Base-by-base conservation (phyloP, 768 basidiomycete genomes). In the Hygrocybe punicea region DNA sequence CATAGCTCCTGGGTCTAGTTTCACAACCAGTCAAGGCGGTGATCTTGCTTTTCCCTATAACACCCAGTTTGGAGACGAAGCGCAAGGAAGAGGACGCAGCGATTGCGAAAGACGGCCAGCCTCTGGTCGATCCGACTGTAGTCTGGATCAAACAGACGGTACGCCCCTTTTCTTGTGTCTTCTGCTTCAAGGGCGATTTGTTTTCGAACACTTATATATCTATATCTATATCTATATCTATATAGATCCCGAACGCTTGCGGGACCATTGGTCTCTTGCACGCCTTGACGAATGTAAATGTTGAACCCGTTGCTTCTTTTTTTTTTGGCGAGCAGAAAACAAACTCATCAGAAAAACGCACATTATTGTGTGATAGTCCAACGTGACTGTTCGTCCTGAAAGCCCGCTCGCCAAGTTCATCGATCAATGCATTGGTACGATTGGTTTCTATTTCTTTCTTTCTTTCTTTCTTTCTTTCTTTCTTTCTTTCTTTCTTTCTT, bases 61-160 rank as follows among this genome's bases (percentile, higher is more conserved):
- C 79, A 0, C 80, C 81, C 1, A 69, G 69, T 16, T 69, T 83
- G 10, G 80, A 82, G n/a, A 67, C 58, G 4, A 79, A 75, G 42
- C 76, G 84, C 42, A 75, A 76, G 40, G 73, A 75, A 45, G 89
- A 93, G 59, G 91, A 93, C 60, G 71, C 71, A 42, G 67, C 69
- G 61, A 79, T 89, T 48, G 70, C 70, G 24, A 70, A 68, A 13
- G 76, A 78, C 42, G 84, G 74, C 1, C 76, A 77, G 55, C 69
- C 73, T 2, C 60, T 63, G 0, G 65, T 90, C 4, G 84, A 91
- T 62, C 79, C 82, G 5, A 83, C 82, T 0, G 73, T 96, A 4
- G 75, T 94, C 62, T 97, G 85, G 81, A 91, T 96, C 74, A 93
- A 92, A 69, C 94, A 97, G 69, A 96, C 89, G 51, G 93, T 91